Evolutionary conservation across 371 early-diverging fungal species (phyloP).

Genomic region (Saksenaea oblongispora): DNA sequence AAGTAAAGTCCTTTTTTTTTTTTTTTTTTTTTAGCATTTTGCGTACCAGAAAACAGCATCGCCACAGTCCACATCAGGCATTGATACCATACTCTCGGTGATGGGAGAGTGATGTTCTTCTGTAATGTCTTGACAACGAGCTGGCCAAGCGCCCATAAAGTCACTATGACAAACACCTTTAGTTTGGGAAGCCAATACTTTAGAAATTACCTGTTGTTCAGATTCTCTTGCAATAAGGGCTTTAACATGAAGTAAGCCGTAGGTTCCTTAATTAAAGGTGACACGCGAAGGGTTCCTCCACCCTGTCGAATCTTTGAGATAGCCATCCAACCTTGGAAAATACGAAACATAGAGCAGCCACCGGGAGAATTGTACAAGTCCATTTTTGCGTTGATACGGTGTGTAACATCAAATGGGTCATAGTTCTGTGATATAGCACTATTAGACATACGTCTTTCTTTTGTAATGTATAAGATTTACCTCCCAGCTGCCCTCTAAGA

Average conservation of each 20-base stretch:
- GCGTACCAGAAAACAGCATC: constrained; percentile 44
- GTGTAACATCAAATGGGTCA: constrained; percentile 46
- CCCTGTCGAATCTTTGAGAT: constrained; percentile 32
- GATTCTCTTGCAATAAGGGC: constrained; percentile 33
- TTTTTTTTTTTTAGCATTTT: background rate
- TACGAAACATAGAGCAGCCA: constrained; percentile 45
- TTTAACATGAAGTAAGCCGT: constrained; percentile 45
- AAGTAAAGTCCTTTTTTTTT: background rate
- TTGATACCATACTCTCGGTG: constrained; percentile 35
- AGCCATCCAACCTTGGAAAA: constrained; percentile 48
- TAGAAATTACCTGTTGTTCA: constrained; percentile 21
- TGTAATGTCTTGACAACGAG: constrained; percentile 34
- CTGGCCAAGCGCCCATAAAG: constrained; percentile 41
- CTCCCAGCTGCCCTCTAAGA: constrained; percentile 28
- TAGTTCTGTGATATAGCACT: constrained; percentile 13
- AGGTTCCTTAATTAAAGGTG: constrained; percentile 40
- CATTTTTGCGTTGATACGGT: constrained; percentile 40
- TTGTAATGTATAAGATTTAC: background rate
- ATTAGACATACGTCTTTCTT: background rate
- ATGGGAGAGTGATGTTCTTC: constrained; percentile 35
- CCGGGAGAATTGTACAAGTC: constrained; percentile 36
- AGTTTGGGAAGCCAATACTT: too few species aligned
- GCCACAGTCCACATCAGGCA: constrained; percentile 37
- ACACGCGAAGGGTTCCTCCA: constrained; percentile 42
- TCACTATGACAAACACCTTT: constrained; percentile 17